Evolutionary conservation across 2,329 filamentous ascomycete genomes (phyloP), one percentile per base, ranked within the genome.

Genomic region (Fusarium hainanense): DNA sequence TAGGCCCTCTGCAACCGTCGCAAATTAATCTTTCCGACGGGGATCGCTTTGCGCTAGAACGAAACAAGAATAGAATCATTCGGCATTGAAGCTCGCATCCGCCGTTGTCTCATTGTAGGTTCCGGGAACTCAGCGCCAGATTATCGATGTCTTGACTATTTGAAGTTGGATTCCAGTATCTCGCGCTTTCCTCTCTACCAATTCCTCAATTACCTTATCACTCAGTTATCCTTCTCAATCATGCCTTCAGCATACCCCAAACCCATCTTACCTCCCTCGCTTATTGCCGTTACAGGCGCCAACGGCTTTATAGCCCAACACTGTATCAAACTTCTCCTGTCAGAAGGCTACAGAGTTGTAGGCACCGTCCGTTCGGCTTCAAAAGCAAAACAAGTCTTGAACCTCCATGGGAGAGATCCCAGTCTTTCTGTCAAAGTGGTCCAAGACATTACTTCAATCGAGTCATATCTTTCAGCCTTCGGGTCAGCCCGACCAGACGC

Each of bases 271-370:
- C 54, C 58, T 1, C 58, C 58, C 1, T 61, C 58, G 1, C 54
- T 59, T 10, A 11, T 61, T 18, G 54, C 58, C 4, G 54, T 61
- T 0, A 61, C 58, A 23, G 58, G 58, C 2, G 58, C 58, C 16
- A 61, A 61, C n/a, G 58, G 58, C 10, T 61, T 61, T 37, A 61
- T 61, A 43, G 58, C 58, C 16, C 58, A 61, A 12, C 58, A 61
- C 11, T 61, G 58, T 2, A 50, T 61, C 4, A 28, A 23, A 1
- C 54, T 61, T 12, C 43, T 61, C 2, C 7, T 61, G 9, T 43
- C 54, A 1, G 55, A 61, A 59, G 43, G 58, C 2, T 61, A 61
- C 21, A 49, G 18, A 9, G 43, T 61, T 2, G 14, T 59, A 14
- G 58, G 58, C 1, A 61, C 58, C 9, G 58, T 61, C 3, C 57